These are phyloP conservation scores for Sambucus nigra DNA, from an alignment of 129 eudicot genomes.

Conservation along the genomic window DNA sequence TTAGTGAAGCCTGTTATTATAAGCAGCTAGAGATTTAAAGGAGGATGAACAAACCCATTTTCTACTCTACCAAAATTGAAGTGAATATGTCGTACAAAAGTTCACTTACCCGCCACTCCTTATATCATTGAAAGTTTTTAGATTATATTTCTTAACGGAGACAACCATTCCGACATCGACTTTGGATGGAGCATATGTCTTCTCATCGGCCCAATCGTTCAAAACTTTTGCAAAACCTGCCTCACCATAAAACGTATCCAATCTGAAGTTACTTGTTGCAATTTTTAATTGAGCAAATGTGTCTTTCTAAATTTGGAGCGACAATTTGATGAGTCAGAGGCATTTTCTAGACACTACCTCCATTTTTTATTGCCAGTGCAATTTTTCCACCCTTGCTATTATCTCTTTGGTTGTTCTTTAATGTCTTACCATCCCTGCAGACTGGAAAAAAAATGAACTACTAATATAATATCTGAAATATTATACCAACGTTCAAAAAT, in stretches of 20 bases:
- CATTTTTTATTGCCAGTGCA: background rate
- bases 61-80: too few relatives aligned
- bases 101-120: background rate
- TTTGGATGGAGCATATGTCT: conserved; percentile 19
- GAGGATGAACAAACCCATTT: too few relatives aligned
- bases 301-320: background rate
- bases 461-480: background rate
- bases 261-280: conserved; percentile 19
- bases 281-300: conserved; percentile 11
- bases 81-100: background rate
- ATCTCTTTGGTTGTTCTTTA: background rate
- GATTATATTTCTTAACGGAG: conserved; percentile 6
- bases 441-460: background rate
- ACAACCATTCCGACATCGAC: conserved; percentile 16
- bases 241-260: background rate
- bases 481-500: too few relatives aligned
- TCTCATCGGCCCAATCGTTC: conserved; percentile 25
- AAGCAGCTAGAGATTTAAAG: too few relatives aligned
- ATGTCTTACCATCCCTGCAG: background rate
- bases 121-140: background rate
- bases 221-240: conserved; percentile 5
- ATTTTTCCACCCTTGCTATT: background rate
- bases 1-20: too few relatives aligned
- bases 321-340: background rate
- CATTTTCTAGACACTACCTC: background rate